Base-by-base conservation (phyloP, 2,329 filamentous ascomycete genomes). In the Cercospora sp. region DNA sequence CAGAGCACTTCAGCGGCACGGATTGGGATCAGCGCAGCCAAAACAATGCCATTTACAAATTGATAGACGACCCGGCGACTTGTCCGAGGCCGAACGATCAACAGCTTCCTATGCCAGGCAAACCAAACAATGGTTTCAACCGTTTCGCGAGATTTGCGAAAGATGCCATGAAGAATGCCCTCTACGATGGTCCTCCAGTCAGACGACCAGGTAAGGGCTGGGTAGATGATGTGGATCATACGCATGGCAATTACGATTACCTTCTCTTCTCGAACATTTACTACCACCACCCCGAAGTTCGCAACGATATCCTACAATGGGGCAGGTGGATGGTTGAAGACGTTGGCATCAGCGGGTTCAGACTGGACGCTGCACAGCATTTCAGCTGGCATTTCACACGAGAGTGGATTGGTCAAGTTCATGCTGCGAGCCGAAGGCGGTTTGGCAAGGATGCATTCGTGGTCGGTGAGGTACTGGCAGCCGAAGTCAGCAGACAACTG, bases 251-350 rank as follows among this genome's bases (percentile, higher is more conserved):
- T 74, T 80, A 79, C 51, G 87, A 89, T 76, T 91, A 88, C 74
- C 83, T 92, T 16, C 91, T 92, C 88, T 91, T 91, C 72, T 87
- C 88, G 5, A 87, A 92, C 76, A 77, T 92, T 45, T 89, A 92
- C 77, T 90, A 90, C 76, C 78, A 80, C 2, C 84, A 90, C 66
- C 82, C 83, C 0, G 89, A 91, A 72, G 90, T 92, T 9, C 82
- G 83, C 36, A 77, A 84, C 3, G 90, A 92, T 70, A 84, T 91
- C 3, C 81, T 89, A 64, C 82, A 84, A 61, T 92, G 90, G 90
- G 88, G 87, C 1, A 80, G 84, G 4, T 93, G 90, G 90, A 82
- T 93, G 66, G 84, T 85, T 0, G 80, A 85, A 5, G 82, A 89
- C 67, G 75, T 91, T 0, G 85, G 86, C 0, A 80, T 92, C 10